Percentiles rank a stretch among this genome's conserved stretches.
Conservation (phyloP, 495 filamentous ascomycete species). For the Xylaria cubensis region DNA sequence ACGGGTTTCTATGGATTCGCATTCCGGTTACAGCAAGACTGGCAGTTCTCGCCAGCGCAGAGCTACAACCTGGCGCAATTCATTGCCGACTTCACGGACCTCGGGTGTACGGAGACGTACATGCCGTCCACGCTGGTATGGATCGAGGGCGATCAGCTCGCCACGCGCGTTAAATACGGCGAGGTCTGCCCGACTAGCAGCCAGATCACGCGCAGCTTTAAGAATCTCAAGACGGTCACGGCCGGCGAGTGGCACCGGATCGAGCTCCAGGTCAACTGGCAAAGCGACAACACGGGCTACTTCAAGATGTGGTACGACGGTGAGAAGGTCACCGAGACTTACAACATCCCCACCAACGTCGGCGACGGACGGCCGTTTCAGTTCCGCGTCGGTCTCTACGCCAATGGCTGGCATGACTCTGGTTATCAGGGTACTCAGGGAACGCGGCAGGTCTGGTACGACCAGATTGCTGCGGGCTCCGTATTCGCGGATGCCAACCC, state of each 20-base stretch:
- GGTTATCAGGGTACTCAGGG: constrained; percentile 54
- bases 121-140: constrained; percentile 64
- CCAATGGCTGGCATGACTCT: constrained; percentile 63
- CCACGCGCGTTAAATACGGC: constrained; percentile 55
- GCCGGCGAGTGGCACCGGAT: constrained; percentile 59
- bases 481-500: constrained; percentile 56
- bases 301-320: constrained; percentile 62
- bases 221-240: constrained; percentile 48
- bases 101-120: constrained; percentile 54
- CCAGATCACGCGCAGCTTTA: constrained; percentile 43
- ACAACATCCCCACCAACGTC: constrained; percentile 54
- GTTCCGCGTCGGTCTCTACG: constrained; percentile 62
- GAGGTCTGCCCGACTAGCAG: constrained; percentile 42
- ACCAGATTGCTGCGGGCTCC: constrained; percentile 58
- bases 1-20: constrained; percentile 63
- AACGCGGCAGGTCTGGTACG: constrained; percentile 59
- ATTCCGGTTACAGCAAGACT: constrained; percentile 57
- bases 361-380: constrained; percentile 54
- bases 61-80: constrained; percentile 63
- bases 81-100: constrained; percentile 59
- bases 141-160: constrained; percentile 55
- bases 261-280: constrained; percentile 57
- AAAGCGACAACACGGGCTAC: constrained; percentile 53
- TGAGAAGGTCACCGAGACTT: constrained; percentile 52
- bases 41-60: constrained; percentile 57